Base-by-base conservation (phyloP, 2,329 filamentous ascomycete species). In the Trichophyton benhamiae region DNA sequence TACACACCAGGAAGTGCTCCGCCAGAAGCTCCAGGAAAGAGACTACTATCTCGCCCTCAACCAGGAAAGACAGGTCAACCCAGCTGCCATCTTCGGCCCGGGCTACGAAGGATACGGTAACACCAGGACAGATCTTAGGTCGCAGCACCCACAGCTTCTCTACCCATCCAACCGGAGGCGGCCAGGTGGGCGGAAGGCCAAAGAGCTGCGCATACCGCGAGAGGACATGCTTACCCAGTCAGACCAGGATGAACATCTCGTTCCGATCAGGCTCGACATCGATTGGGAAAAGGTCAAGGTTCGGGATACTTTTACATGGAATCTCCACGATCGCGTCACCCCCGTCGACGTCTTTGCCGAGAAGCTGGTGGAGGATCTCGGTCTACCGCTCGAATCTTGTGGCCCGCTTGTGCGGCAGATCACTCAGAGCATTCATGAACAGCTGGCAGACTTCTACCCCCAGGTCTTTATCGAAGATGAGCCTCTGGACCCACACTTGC, bases 251-350 rank as follows among this genome's bases (percentile, higher is more conserved):
- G 94, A 99, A 72, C 90, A 96, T 71, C 78, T 99, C 60, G 89
- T 97, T 0, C 94, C 94, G 2, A 83, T 99, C 66, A 84, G 94
- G 57, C 77, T 99, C 60, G 94, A 99, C 68, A 89, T 97, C 58
- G 94, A 99, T 70, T 88, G 89, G 82, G 92, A 97, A 67, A 96
- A 95, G 77, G 84, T 97, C 68, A 94, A 94, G 75, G 80, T 99
- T 63, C 88, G 94, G 72, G 94, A 99, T 74, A 97, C 94, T 0
- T 96, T 99, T 67, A 97, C 94, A 2, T 99, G 92, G 91, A 99
- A 99, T 73, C 80, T 97, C 41, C 89, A 96, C 76, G 94, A 99
- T 72, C 87, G 91, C 62, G 82, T 94, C 11, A 83, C 95, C 2
- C 81, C 84, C 22, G 83, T 87, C 20, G 87, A 95, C 62, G 74